Conservation (phyloP, 306 rosid genomes). For the Cucurbita moschata region DNA sequence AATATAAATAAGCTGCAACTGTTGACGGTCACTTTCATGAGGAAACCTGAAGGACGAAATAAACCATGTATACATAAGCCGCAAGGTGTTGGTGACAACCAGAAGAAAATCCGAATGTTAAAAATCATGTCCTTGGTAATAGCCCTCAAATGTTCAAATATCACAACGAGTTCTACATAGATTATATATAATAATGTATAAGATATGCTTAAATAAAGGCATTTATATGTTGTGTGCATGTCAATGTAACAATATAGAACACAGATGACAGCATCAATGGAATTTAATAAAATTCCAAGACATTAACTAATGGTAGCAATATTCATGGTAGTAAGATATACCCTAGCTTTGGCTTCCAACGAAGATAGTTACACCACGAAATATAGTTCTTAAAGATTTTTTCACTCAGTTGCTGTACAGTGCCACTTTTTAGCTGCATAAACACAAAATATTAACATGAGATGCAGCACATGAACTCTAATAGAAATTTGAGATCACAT, state of each 20-base stretch:
- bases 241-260: background rate
- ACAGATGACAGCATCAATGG: background rate
- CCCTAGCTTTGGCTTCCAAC: slow-evolving; percentile 42
- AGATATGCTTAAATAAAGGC: background rate
- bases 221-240: background rate
- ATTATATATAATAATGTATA: background rate
- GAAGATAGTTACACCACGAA: slow-evolving; percentile 86
- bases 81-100: slow-evolving; percentile 1
- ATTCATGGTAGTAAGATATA: slow-evolving; percentile 19
- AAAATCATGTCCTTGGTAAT: background rate
- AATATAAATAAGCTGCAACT: slow-evolving; percentile 56
- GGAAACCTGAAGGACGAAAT: slow-evolving; percentile 31
- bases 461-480: background rate
- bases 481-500: background rate
- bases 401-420: slow-evolving; percentile 30
- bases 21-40: slow-evolving; percentile 26
- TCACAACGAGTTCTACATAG: background rate
- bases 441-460: background rate
- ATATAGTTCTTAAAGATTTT: slow-evolving; percentile 66
- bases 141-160: background rate
- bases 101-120: background rate
- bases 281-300: background rate
- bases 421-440: slow-evolving; percentile 57
- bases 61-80: slow-evolving; percentile 11
- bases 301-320: slow-evolving; percentile 8